These are phyloP conservation scores for Fusarium sp. DNA, from an alignment of 2,329 filamentous ascomycete genomes.

Conservation along the genomic window DNA sequence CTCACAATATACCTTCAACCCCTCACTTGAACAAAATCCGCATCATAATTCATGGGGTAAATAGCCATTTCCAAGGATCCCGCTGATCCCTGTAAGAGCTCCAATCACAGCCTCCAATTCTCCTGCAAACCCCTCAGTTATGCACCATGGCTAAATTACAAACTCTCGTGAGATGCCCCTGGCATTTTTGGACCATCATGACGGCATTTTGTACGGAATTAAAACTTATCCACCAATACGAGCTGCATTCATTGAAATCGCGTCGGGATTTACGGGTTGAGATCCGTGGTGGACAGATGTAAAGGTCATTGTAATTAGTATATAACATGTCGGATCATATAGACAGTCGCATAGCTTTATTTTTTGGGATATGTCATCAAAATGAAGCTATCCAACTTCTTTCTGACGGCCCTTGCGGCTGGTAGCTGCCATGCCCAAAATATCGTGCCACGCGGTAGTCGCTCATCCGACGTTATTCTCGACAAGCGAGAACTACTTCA, in stretches of 20 bases:
- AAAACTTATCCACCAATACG: constrained; percentile 34
- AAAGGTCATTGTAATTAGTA: neutral
- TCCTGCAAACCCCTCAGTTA: constrained; percentile 8
- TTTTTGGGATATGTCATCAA: rapidly evolving
- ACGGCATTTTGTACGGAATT: constrained; percentile 4
- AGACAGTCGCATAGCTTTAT: too few relatives aligned
- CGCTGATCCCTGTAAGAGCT: constrained; percentile 6
- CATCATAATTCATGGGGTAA: neutral
- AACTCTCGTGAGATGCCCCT: neutral
- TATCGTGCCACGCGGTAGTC: constrained; percentile 25
- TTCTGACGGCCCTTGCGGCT: constrained; percentile 8
- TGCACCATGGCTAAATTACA: constrained; percentile 35
- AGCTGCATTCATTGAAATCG: neutral
- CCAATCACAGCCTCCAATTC: constrained; percentile 15
- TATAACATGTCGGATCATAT: neutral
- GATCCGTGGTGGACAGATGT: constrained; percentile 2
- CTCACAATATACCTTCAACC: neutral
- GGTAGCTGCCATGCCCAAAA: constrained; percentile 20
- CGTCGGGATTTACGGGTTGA: constrained; percentile 18
- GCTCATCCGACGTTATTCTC: constrained; percentile 37
- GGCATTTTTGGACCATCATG: neutral
- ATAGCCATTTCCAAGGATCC: neutral
- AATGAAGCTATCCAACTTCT: constrained; percentile 28
- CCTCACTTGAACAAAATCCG: constrained; percentile 2
- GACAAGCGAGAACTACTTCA: constrained; percentile 46